phyloP scores from a whole-genome alignment of 371 early-diverging fungal species.

The Rhizopus arrhizus region DNA sequence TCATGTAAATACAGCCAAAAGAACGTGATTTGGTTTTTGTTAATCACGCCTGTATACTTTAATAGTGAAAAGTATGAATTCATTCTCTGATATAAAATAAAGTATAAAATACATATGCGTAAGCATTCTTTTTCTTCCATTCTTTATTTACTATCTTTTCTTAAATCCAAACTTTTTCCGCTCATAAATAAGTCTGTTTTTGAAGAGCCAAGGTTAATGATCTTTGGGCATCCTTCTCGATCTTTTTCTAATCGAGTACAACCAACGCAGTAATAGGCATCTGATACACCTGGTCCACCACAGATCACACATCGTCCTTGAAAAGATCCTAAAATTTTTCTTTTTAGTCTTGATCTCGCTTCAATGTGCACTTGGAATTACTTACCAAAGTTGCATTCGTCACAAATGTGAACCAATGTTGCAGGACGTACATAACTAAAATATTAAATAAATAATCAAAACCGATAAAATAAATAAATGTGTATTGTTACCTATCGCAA shows the following conservation, averaged over 20 bases:
- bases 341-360: not conserved
- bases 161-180: slow-evolving; percentile 91
- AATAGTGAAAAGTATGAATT: too few relatives aligned
- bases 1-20: too few relatives aligned
- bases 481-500: slow-evolving; percentile 80
- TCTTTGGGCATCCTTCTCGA: slow-evolving; percentile 97
- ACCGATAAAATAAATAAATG: not conserved
- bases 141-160: slow-evolving; percentile 45
- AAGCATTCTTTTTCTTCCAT: too few relatives aligned
- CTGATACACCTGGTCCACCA: slow-evolving; percentile 89
- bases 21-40: too few relatives aligned
- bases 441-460: not conserved
- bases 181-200: slow-evolving; percentile 92
- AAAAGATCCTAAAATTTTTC: slow-evolving; percentile 57
- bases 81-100: too few relatives aligned
- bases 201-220: slow-evolving; percentile 84
- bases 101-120: too few relatives aligned
- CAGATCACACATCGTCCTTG: slow-evolving; percentile 94
- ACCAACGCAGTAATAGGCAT: slow-evolving; percentile 94
- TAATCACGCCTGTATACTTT: too few relatives aligned
- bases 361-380: not conserved
- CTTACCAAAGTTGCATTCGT: slow-evolving; percentile 94
- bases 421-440: slow-evolving; percentile 82
- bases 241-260: slow-evolving; percentile 93
- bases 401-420: slow-evolving; percentile 90